A percentile compares a stretch with the other conserved stretches of the same genome.
These are phyloP conservation scores for Rhizophlyctis rosea DNA, from an alignment of 192 early-diverging fungal species.

Conservation along the genomic window DNA sequence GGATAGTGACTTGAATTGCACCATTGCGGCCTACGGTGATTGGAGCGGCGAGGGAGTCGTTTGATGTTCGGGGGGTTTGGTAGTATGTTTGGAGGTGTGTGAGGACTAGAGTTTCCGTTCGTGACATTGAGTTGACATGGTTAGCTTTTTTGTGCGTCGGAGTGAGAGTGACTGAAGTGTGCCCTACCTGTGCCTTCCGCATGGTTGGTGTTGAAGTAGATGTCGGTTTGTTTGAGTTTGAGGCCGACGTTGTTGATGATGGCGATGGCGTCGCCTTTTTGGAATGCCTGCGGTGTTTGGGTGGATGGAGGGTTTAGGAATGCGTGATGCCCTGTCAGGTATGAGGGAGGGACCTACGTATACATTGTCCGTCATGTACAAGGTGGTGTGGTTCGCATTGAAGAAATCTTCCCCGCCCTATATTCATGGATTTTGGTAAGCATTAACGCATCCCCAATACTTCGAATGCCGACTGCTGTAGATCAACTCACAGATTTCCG, in stretches of 20 bases:
- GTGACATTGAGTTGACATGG: no score
- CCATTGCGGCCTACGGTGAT: no score
- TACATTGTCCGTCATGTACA: neutral
- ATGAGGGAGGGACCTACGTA: neutral
- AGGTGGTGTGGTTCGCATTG: neutral
- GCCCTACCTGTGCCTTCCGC: neutral
- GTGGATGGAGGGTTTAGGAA: neutral
- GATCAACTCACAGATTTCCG: neutral
- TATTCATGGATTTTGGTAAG: no score
- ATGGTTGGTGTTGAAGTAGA: neutral
- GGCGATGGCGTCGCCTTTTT: slow-evolving; percentile 1
- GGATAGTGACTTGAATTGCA: no score
- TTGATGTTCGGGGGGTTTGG: no score
- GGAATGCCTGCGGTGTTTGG: neutral
- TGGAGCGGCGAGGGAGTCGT: no score
- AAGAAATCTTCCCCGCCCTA: neutral
- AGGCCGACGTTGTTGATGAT: neutral
- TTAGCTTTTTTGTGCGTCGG: no score
- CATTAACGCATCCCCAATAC: no score
- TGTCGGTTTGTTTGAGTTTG: neutral
- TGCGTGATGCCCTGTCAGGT: neutral
- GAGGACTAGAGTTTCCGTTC: no score
- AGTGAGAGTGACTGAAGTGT: neutral
- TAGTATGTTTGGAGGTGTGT: no score
- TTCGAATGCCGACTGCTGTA: no score